Evolutionary conservation across 2,329 filamentous ascomycete species (phyloP).

Genomic region (Ophioceras dolichostomum): DNA sequence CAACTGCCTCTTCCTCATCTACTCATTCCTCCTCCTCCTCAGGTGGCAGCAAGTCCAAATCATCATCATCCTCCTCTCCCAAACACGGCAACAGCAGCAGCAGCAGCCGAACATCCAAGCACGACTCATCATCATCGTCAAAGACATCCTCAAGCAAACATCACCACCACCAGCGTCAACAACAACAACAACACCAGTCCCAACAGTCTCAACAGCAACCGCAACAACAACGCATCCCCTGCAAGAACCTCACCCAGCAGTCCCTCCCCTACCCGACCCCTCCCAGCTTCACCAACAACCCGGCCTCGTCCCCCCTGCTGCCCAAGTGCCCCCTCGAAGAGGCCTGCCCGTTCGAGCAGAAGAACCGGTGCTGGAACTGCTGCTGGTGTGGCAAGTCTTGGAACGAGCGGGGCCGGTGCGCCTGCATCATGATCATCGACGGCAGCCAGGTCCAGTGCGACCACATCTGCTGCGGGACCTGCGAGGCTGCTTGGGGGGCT

Average conservation of each 20-base stretch:
- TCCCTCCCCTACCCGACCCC: slow-evolving; percentile 35
- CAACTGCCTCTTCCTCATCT: not conserved
- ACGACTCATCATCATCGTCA: not conserved
- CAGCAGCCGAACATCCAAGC: slow-evolving; percentile 5
- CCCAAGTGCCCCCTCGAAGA: slow-evolving; percentile 33
- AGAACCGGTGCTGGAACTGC: slow-evolving; percentile 39
- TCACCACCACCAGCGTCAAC: too few relatives aligned
- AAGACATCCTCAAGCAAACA: not conserved
- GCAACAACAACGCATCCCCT: slow-evolving; percentile 22
- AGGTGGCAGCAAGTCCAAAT: not conserved
- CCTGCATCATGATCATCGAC: slow-evolving; percentile 39
- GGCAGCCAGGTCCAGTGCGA: slow-evolving; percentile 36
- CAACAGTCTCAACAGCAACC: too few relatives aligned
- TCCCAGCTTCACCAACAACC: slow-evolving; percentile 23
- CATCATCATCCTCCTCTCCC: slow-evolving; percentile 5
- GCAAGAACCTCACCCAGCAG: slow-evolving; percentile 28
- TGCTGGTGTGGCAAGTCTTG: slow-evolving; percentile 43
- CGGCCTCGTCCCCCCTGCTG: slow-evolving; percentile 15
- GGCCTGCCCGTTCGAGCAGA: slow-evolving; percentile 35
- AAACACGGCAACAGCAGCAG: slow-evolving; percentile 3
- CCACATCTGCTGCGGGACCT: slow-evolving; percentile 40
- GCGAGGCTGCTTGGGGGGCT: slow-evolving; percentile 20
- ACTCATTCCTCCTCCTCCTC: not conserved
- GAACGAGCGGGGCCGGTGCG: slow-evolving; percentile 36
- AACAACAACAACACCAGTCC: too few relatives aligned